Conservation (phyloP, 257 asterid species). For the Solanum megistacrolobum region DNA sequence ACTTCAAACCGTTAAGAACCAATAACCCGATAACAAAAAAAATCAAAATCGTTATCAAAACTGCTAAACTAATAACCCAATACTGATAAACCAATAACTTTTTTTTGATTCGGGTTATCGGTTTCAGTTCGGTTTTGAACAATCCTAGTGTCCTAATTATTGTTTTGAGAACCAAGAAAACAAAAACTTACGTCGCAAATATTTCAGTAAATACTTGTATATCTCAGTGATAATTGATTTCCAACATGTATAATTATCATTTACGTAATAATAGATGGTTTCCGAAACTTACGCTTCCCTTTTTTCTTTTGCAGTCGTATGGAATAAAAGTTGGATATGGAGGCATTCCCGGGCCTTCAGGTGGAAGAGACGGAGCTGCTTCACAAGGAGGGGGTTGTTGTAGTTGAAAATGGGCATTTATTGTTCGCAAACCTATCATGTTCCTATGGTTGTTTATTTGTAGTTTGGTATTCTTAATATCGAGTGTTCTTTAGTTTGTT, state of each 20-base stretch:
- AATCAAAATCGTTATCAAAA: too few species aligned
- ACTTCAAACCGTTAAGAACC: too few species aligned
- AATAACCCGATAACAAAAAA: too few species aligned
- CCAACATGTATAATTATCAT: not conserved
- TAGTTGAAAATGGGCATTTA: constrained; percentile 31
- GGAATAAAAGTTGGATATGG: constrained; percentile 92
- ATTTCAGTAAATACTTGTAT: not conserved
- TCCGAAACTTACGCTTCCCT: not conserved
- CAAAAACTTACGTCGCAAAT: not conserved
- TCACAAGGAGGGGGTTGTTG: constrained; percentile 92
- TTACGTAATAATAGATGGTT: not conserved
- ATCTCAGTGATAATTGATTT: not conserved
- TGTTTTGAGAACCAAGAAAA: not conserved
- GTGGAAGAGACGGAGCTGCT: constrained; percentile 61
- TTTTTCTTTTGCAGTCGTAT: constrained; percentile 45
- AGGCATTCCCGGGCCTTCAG: constrained; percentile 69
- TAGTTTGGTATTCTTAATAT: not conserved
- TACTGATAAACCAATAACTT: too few species aligned
- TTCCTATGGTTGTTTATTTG: not conserved
- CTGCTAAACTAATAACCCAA: too few species aligned
- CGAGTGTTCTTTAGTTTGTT: not conserved
- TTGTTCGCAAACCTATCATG: not conserved
- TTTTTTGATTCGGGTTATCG: too few species aligned
- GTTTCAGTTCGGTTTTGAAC: too few species aligned
- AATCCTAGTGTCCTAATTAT: not conserved